A percentile compares a stretch with the other conserved stretches of the same genome.
Evolutionary conservation across 768 basidiomycete species (phyloP).

Genomic region (Trametes elegans): DNA sequence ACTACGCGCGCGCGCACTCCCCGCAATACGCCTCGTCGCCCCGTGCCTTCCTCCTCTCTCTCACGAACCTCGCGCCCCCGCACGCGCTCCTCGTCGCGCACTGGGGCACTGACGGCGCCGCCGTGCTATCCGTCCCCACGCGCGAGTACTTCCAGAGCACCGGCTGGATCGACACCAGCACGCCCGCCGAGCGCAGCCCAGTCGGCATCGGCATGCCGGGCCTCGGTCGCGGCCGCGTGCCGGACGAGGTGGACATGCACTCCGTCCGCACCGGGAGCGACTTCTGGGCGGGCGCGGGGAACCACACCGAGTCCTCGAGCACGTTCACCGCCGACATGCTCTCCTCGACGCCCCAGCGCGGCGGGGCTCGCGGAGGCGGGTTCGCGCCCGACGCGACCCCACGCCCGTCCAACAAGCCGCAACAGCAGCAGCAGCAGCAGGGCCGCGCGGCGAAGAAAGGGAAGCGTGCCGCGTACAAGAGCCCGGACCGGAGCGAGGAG

Average conservation of each 20-base stretch:
- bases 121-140: slow-evolving; percentile 77
- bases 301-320: slow-evolving; percentile 52
- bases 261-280: slow-evolving; percentile 69
- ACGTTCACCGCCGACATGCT: slow-evolving; percentile 45
- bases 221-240: background rate
- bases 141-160: slow-evolving; percentile 86
- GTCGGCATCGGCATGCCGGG: background rate
- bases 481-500: slow-evolving; percentile 25
- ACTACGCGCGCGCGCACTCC: slow-evolving; percentile 64
- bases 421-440: no score
- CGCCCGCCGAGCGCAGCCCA: slow-evolving; percentile 23
- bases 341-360: slow-evolving; percentile 9
- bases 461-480: slow-evolving; percentile 10
- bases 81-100: slow-evolving; percentile 81
- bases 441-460: slow-evolving; percentile 10
- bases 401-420: background rate
- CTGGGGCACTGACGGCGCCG: slow-evolving; percentile 79
- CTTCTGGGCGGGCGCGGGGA: slow-evolving; percentile 63
- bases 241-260: slow-evolving; percentile 31
- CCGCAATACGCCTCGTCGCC: slow-evolving; percentile 62
- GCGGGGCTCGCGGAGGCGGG: background rate
- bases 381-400: background rate
- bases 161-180: slow-evolving; percentile 59
- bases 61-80: slow-evolving; percentile 61
- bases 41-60: slow-evolving; percentile 73